Evolutionary conservation across 148 eudicot genomes (phyloP), one percentile per base, ranked within the genome.

Genomic region (Arbutus unedo): DNA sequence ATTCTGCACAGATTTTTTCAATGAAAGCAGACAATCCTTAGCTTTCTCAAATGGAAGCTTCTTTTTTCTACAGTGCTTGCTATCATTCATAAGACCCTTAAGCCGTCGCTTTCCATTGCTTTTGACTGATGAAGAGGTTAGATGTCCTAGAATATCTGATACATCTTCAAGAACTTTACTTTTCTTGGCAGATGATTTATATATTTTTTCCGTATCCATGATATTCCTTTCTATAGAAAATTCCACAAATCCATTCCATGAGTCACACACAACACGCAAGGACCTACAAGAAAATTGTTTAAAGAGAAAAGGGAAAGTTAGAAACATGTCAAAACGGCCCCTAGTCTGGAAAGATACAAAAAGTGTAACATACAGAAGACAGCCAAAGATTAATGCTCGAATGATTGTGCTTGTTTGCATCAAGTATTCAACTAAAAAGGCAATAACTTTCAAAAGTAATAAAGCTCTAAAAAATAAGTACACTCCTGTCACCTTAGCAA

Each of bases 231-330:
- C 80, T 47, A 50, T 79, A 2, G 91, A 82, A 82, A 88, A 87
- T 78, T 89, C 91, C 66, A 86, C 82, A 84, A 93, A 92, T 56
- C 74, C 53, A 68, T 78, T 73, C 98, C 95, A 94, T n/a, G 92
- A 90, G 87, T 91, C 89, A 86, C 94, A 94, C 57, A 90, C 85
- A 6, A 60, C 74, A 10, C 99, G 93, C 93, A 96, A 84, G 81
- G 90, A 92, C 92, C 98, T 96, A 82, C 76, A 74, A 18, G 41
- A 55, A 62, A 66, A 19, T 13, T 59, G 10, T 25, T 18, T 7
- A 13, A 57, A 6, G 50, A 16, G 45, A 59, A 72, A 66, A 7
- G 67, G 18, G 56, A 41, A 44, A 44, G 79, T 44, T 54, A 84
- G 54, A 60, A 45, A 45, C 66, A 44, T 31, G 50, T 3, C 7